phyloP scores from a whole-genome alignment of 106 monocot species.

The Allium cepa region DNA sequence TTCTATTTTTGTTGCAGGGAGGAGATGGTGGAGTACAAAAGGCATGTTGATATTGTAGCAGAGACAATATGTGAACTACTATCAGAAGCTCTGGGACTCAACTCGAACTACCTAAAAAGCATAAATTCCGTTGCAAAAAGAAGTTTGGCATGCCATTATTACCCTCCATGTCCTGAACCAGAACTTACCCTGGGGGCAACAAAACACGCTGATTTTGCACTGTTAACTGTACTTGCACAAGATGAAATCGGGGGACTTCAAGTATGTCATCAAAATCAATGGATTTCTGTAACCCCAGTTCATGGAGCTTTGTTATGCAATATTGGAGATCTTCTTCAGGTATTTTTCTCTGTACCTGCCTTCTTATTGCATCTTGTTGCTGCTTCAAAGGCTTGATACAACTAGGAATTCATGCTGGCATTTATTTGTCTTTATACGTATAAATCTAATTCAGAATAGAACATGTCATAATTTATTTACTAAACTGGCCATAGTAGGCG shows the following conservation, averaged over 20 bases:
- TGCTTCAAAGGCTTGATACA: not conserved
- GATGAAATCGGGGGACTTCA: conserved; percentile 65
- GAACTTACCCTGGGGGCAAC: conserved; percentile 50
- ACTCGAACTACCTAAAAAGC: conserved; percentile 24
- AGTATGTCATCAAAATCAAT: conserved; percentile 29
- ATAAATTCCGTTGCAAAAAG: conserved; percentile 35
- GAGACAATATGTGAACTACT: conserved; percentile 2
- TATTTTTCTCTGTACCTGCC: not conserved
- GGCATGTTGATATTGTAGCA: not conserved
- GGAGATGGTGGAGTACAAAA: conserved; percentile 3
- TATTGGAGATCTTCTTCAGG: conserved; percentile 71
- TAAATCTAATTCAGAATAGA: no score
- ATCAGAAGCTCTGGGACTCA: conserved; percentile 23
- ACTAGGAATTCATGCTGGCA: not conserved
- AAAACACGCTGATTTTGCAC: conserved; percentile 47
- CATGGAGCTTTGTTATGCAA: conserved; percentile 54
- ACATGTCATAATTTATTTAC: no score
- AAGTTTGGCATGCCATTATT: conserved; percentile 36
- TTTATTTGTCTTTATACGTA: no score
- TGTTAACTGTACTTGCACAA: conserved; percentile 67
- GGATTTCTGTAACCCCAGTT: conserved; percentile 40
- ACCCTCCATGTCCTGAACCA: conserved; percentile 74
- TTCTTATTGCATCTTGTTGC: not conserved
- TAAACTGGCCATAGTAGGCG: no score
- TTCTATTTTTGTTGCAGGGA: conserved; percentile 2